These are phyloP conservation scores for Daldinia caldariorum DNA, from an alignment of 495 filamentous ascomycete species.

Conservation along the genomic window DNA sequence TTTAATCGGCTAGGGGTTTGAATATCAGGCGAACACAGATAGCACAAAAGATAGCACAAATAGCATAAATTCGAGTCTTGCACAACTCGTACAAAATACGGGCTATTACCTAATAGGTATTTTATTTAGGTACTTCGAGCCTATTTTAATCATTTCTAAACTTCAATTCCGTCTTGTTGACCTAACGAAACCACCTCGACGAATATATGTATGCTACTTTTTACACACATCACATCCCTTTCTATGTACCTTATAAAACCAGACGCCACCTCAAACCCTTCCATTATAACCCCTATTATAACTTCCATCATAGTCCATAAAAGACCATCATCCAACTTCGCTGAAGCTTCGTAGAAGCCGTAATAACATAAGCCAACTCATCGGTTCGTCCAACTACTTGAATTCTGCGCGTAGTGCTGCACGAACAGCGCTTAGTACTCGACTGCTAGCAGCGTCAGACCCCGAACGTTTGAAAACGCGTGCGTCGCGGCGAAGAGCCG, in stretches of 20 bases:
- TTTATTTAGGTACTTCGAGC: neutral
- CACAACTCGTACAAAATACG: neutral
- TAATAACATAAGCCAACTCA: neutral
- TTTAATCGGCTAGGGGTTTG: neutral
- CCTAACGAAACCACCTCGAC: neutral
- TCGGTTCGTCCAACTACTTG: neutral
- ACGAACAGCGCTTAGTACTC: neutral
- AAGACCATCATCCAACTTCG: neutral
- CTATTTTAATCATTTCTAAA: neutral
- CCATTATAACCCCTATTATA: neutral
- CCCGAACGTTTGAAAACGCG: conserved; percentile 4
- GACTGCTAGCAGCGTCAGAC: neutral
- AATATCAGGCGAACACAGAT: neutral
- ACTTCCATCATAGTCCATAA: neutral
- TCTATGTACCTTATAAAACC: neutral
- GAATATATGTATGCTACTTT: neutral
- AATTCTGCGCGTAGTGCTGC: conserved; percentile 10
- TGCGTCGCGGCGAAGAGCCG: conserved; percentile 22
- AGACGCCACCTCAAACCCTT: neutral
- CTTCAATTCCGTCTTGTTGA: neutral
- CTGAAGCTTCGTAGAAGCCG: neutral
- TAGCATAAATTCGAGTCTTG: neutral
- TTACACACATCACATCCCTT: neutral
- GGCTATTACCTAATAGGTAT: too few relatives aligned
- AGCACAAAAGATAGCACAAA: too few relatives aligned